Evolutionary conservation across 768 basidiomycete species (phyloP), one percentile per base, ranked within the genome.

Genomic region (Panellus pusillus): DNA sequence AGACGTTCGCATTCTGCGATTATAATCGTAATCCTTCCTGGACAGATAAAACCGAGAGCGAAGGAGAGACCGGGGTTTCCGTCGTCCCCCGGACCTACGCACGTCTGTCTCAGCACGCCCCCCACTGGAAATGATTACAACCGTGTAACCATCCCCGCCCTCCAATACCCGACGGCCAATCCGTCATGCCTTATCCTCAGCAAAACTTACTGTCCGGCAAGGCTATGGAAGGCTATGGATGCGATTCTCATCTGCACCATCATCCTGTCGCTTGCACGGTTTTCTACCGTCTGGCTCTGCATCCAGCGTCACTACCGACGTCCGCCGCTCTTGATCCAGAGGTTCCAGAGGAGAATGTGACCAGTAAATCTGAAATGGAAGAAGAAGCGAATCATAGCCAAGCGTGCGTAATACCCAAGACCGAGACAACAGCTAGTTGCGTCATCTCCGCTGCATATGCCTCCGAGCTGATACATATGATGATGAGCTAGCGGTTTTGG

Each of bases 221-320:
- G 5, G 43, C 39, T n/a, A n/a, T n/a, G n/a, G n/a, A n/a, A 3
- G 19, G n/a, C n/a, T n/a, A n/a, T 49, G 31, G 15, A 44, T 11
- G 19, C 42, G 4, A 0, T 50, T 15, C 46, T 60, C 15, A 29
- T 60, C 46, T 6, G 52, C 36, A 36, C 31, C 36, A 55, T 55
- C 29, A 6, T 55, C 15, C 53, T 50, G 14, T 12, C 52, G 7
- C 14, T 46, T 13, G 54, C 45, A 3, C 41, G 41, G 28, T 11
- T 15, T 2, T 37, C 24, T 8, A 38, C 52, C 24, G 42, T 52
- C 2, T 59, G 54, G 54, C 19, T 55, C 27, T 60, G 58, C n/a
- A 39, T 35, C 20, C 28, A 50, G 15, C 46, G n/a, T 14, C 50
- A 46, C 24, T 3, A 41, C 14, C 17, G 45, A 20, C 11, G 8